These are phyloP conservation scores for Auricularia sp. DNA, from an alignment of 768 basidiomycete species.

Conservation along the genomic window DNA sequence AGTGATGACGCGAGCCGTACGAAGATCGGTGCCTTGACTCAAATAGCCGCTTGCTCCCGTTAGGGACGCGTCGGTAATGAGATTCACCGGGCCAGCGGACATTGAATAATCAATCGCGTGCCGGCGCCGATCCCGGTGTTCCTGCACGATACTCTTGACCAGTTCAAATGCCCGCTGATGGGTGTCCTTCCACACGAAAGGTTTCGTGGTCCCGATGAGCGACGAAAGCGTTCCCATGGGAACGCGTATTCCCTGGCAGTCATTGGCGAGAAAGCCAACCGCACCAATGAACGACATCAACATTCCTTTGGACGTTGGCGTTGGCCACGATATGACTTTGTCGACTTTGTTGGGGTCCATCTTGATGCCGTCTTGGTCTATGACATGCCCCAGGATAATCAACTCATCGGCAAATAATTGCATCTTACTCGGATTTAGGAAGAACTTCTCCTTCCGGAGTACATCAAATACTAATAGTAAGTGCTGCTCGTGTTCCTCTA, in stretches of 20 bases:
- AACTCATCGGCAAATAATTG: too few relatives aligned
- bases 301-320: conserved; percentile 20
- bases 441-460: conserved; percentile 5
- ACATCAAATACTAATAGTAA: conserved; percentile 9
- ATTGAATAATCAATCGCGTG: conserved; percentile 8
- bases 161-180: conserved; percentile 28
- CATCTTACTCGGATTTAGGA: too few relatives aligned
- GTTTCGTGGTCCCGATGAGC: conserved; percentile 13
- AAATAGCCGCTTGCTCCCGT: background rate
- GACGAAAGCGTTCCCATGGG: conserved; percentile 28
- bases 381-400: too few relatives aligned
- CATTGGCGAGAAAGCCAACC: conserved; percentile 23
- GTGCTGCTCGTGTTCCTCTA: conserved; percentile 24
- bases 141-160: conserved; percentile 22
- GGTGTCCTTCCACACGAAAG: conserved; percentile 23
- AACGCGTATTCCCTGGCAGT: conserved; percentile 23
- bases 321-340: conserved; percentile 22
- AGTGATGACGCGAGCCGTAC: background rate
- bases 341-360: conserved; percentile 14
- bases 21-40: background rate
- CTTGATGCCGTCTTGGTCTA: too few relatives aligned
- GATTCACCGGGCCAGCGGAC: background rate
- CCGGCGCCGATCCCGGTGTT: conserved; percentile 15
- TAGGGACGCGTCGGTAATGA: conserved; percentile 1
- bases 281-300: conserved; percentile 26